Conservation (phyloP, 352 stramenopile species). For the Phytophthora lateralis region DNA sequence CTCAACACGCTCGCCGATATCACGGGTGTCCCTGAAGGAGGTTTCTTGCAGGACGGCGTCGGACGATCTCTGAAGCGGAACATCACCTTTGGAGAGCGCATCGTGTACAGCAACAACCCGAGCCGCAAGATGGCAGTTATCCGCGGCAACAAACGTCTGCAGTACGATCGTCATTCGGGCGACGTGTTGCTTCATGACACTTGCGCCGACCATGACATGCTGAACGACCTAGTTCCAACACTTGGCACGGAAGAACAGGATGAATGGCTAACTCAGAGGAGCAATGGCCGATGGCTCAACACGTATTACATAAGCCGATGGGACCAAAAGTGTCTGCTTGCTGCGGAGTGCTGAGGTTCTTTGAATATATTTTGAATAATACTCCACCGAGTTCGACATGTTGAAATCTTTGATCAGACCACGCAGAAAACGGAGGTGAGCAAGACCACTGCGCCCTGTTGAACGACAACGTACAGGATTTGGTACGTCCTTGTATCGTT, state of each 20-base stretch:
- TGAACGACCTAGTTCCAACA: slow-evolving; percentile 36
- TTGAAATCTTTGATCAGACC: no score
- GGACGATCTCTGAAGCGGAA: slow-evolving; percentile 50
- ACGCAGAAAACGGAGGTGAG: no score
- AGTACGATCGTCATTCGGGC: slow-evolving; percentile 48
- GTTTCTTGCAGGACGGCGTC: slow-evolving; percentile 45
- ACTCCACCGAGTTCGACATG: no score
- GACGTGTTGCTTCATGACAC: slow-evolving; percentile 50
- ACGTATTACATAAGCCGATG: slow-evolving; percentile 59
- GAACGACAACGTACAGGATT: no score
- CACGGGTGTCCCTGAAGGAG: slow-evolving; percentile 34
- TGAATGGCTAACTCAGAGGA: not conserved
- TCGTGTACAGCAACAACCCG: slow-evolving; percentile 67
- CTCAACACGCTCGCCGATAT: slow-evolving; percentile 54
- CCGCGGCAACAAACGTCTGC: slow-evolving; percentile 39
- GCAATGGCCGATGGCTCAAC: slow-evolving; percentile 31
- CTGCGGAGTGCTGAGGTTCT: slow-evolving; percentile 25
- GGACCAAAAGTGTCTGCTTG: slow-evolving; percentile 46
- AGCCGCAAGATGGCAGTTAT: slow-evolving; percentile 47
- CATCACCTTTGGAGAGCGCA: slow-evolving; percentile 34
- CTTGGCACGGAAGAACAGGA: slow-evolving; percentile 20
- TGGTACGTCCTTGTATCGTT: no score
- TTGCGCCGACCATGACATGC: slow-evolving; percentile 43
- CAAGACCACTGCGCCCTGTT: no score
- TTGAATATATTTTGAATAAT: no score